These are phyloP conservation scores for Sclerospora graminicola DNA, from an alignment of 352 stramenopile species.

Conservation along the genomic window DNA sequence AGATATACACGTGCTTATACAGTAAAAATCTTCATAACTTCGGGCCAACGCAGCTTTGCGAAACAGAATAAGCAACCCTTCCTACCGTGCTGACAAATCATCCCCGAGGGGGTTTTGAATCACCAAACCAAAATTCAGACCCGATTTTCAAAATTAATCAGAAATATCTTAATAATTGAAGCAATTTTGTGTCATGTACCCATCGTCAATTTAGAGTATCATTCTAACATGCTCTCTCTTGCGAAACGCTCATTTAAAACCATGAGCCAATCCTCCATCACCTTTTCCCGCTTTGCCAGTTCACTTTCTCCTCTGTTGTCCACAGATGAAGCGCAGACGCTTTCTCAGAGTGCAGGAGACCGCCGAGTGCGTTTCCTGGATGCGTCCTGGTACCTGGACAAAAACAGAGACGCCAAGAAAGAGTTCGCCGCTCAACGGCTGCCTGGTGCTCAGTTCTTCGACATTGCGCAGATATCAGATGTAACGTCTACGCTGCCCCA, in stretches of 20 bases:
- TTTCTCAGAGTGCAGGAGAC: constrained; percentile 14
- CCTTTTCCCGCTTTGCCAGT: constrained; percentile 3
- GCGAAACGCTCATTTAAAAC: not conserved
- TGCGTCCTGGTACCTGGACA: constrained; percentile 77
- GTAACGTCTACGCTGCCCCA: constrained; percentile 63
- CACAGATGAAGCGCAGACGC: constrained; percentile 34
- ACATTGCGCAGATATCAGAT: constrained; percentile 85
- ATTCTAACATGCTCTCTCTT: too few species aligned
- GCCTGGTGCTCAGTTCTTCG: constrained; percentile 83
- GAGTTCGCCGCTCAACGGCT: constrained; percentile 61
- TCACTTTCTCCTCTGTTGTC: constrained; percentile 37
- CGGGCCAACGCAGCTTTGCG: too few species aligned
- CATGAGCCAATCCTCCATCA: constrained; percentile 7
- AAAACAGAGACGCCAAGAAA: constrained; percentile 44
- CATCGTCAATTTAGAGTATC: too few species aligned
- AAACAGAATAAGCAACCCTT: too few species aligned
- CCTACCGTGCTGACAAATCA: too few species aligned
- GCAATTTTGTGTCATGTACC: too few species aligned
- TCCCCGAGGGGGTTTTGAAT: too few species aligned
- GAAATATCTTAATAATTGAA: too few species aligned
- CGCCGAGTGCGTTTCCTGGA: constrained; percentile 56
- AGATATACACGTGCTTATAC: too few species aligned
- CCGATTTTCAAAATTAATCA: too few species aligned
- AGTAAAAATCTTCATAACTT: too few species aligned
- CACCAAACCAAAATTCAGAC: too few species aligned